These are phyloP conservation scores for Gossypium trilobum DNA, from an alignment of 441 rosid species.

Conservation along the genomic window DNA sequence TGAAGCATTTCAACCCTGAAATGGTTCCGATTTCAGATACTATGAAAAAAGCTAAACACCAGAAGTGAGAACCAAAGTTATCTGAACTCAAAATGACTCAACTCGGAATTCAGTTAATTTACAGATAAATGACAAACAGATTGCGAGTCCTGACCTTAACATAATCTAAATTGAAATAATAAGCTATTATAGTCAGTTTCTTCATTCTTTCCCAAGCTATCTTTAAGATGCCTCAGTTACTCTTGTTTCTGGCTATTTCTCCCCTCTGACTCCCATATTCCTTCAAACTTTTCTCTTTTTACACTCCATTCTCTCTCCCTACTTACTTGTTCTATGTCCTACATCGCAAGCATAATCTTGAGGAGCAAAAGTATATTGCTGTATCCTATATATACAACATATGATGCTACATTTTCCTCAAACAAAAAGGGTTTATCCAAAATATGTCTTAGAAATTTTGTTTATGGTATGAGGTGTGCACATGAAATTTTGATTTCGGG, in stretches of 20 bases:
- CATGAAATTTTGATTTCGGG: not conserved
- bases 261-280: not conserved
- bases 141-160: not conserved
- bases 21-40: not conserved
- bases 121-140: not conserved
- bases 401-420: too few species aligned
- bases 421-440: too few species aligned
- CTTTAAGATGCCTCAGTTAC: not conserved
- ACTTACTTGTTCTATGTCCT: not conserved
- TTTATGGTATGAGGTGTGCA: not conserved
- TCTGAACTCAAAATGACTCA: not conserved
- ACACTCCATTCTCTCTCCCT: not conserved
- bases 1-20: constrained; percentile 2
- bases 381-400: too few species aligned
- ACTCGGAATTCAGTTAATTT: not conserved
- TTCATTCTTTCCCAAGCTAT: not conserved
- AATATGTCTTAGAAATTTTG: too few species aligned
- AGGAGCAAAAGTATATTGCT: too few species aligned
- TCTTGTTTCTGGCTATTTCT: not conserved
- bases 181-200: not conserved
- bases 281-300: not conserved
- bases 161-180: not conserved
- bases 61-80: not conserved
- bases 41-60: not conserved
- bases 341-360: not conserved